Evolutionary conservation across 2,329 filamentous ascomycete genomes (phyloP), one percentile per base, ranked within the genome.

Genomic region (Ascochyta koolunga): DNA sequence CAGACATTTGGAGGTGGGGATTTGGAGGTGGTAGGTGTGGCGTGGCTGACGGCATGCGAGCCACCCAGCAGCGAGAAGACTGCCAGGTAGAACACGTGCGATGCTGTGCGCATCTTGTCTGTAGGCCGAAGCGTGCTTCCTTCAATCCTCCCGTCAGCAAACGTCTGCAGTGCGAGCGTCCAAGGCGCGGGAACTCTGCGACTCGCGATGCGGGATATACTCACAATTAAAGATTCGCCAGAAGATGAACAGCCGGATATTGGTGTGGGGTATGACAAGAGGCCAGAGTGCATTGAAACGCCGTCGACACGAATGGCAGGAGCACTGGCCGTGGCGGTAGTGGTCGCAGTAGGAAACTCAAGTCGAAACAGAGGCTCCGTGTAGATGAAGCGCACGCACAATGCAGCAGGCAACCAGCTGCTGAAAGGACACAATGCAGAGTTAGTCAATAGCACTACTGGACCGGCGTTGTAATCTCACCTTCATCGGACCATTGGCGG

Each of bases 81-180:
- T 50, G 85, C 85, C 51, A 87, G 77, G 71, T 84, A 87, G 74
- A 88, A 87, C 36, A 82, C 69, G 60, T 79, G 79, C 53, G 80
- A 77, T 48, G 82, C 80, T 51, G 79, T 73, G 64, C 78, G 81
- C 83, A 86, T 86, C 33, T 57, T 31, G 25, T 37, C 40, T 56
- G 37, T 35, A 40, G 25, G 42, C 51, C 32, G 15, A 43, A 32
- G 50, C 24, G 43, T 59, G 57, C 56, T 65, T 56, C 53, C 53
- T 60, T 37, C 48, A 60, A 58, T 59, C 59, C 55, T 62, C 58
- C 45, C 51, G 61, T 76, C 67, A 76, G 73, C 66, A 62, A 68
- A 72, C 61, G 68, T 70, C 66, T 62, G 66, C 67, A 54, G 64
- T 56, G 53, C 56, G 54, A 51, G 48, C 62, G 50, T 56, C 41